phyloP scores from a whole-genome alignment of 2,329 filamentous ascomycete genomes.

The Aspergillus niger region DNA sequence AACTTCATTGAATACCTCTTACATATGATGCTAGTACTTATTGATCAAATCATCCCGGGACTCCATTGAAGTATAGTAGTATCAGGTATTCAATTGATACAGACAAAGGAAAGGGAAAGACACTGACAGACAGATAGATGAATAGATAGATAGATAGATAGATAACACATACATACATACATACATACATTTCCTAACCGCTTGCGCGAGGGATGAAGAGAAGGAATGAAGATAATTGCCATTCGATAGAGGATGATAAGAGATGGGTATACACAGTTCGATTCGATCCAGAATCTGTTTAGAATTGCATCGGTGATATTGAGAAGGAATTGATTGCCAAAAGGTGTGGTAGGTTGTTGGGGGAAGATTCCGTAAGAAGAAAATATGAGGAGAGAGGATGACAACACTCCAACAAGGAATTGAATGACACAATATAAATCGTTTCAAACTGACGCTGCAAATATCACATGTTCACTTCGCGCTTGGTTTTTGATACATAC shows the following conservation, averaged over 20 bases:
- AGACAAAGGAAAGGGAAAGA: not conserved
- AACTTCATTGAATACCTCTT: too few species aligned
- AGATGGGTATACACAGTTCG: constrained; percentile 10
- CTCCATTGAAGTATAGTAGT: not conserved
- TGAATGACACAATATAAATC: not conserved
- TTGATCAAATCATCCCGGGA: not conserved
- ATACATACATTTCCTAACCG: too few species aligned
- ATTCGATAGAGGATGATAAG: not conserved
- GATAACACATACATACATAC: too few species aligned
- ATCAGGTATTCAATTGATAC: not conserved
- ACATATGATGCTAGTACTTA: too few species aligned
- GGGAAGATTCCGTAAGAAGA: not conserved
- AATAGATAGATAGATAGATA: not conserved
- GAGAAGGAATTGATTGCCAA: not conserved
- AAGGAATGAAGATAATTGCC: not conserved
- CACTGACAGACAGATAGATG: not conserved
- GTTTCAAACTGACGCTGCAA: too few species aligned
- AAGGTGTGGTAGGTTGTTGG: not conserved
- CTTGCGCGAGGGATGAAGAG: not conserved
- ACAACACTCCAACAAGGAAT: not conserved
- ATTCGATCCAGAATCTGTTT: not conserved
- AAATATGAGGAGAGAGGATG: not conserved
- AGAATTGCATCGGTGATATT: not conserved
- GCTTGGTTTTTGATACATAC: constrained; percentile 3
- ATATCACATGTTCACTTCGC: not conserved